These are phyloP conservation scores for Priceomyces carsonii DNA, from an alignment of 805 yeast species.

Conservation along the genomic window DNA sequence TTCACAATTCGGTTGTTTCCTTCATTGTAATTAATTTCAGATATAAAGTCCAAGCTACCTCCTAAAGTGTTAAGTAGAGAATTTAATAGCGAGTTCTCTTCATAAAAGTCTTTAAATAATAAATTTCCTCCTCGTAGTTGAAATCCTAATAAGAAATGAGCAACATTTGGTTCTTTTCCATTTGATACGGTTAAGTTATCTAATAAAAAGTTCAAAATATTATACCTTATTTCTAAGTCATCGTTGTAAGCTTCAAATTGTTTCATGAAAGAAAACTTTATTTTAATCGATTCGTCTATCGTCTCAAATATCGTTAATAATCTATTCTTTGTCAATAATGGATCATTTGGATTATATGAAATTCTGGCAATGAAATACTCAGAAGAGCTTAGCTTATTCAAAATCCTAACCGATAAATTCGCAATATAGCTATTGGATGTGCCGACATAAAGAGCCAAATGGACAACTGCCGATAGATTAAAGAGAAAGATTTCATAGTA, in stretches of 20 bases:
- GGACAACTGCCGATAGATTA: slow-evolving; percentile 70
- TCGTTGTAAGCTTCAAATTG: slow-evolving; percentile 52
- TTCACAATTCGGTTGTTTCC: slow-evolving; percentile 40
- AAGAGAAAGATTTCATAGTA: slow-evolving; percentile 73
- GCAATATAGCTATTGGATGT: slow-evolving; percentile 53
- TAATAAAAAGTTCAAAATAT: slow-evolving; percentile 59
- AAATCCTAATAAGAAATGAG: slow-evolving; percentile 82
- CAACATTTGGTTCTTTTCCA: slow-evolving; percentile 48
- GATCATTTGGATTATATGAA: slow-evolving; percentile 18
- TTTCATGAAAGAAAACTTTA: slow-evolving; percentile 68
- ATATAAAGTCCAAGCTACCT: slow-evolving; percentile 45
- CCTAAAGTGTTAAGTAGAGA: slow-evolving; percentile 53
- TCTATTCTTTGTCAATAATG: slow-evolving; percentile 52
- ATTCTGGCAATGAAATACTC: slow-evolving; percentile 41
- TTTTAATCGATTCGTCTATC: slow-evolving; percentile 74
- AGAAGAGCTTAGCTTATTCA: slow-evolving; percentile 50
- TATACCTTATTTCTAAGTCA: slow-evolving; percentile 51
- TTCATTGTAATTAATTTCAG: slow-evolving; percentile 33
- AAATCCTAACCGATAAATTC: slow-evolving; percentile 49
- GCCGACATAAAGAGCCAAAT: slow-evolving; percentile 75
- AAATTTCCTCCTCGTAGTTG: slow-evolving; percentile 47
- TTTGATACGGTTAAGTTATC: slow-evolving; percentile 43
- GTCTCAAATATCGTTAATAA: slow-evolving; percentile 71
- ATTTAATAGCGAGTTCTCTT: slow-evolving; percentile 57
- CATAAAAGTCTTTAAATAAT: slow-evolving; percentile 58